phyloP scores from a whole-genome alignment of 306 rosid species.

The Quercus rubra region DNA sequence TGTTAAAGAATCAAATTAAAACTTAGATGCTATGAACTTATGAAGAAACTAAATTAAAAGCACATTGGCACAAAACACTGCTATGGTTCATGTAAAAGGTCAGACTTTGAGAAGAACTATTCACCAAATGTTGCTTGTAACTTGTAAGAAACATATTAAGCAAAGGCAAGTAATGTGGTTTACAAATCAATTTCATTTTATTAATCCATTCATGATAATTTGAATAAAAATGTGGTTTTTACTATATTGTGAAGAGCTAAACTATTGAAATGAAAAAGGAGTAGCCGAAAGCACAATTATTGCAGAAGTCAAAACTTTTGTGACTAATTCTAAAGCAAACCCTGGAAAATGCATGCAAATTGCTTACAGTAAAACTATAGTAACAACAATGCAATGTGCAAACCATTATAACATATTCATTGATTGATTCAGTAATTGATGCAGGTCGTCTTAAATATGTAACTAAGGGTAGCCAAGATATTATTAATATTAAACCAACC shows the following conservation, averaged over 20 bases:
- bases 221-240: background rate
- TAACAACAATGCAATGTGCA: background rate
- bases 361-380: background rate
- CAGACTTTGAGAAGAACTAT: background rate
- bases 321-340: background rate
- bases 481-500: slow-evolving; percentile 38
- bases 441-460: background rate
- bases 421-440: background rate
- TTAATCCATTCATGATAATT: background rate
- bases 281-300: no score
- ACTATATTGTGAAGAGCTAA: background rate
- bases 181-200: background rate
- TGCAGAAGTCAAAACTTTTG: background rate
- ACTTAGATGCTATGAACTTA: background rate
- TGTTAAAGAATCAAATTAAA: background rate
- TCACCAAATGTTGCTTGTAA: background rate
- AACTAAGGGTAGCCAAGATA: background rate
- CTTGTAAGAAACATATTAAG: background rate
- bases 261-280: no score
- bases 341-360: background rate
- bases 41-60: background rate
- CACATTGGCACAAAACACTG: background rate
- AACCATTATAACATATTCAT: background rate
- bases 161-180: background rate
- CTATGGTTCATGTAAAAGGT: background rate